Percentiles rank a stretch among this genome's conserved stretches.
Evolutionary conservation across 1,284 basidiomycete genomes (phyloP).

Genomic region (Schizopora paradoxa): DNA sequence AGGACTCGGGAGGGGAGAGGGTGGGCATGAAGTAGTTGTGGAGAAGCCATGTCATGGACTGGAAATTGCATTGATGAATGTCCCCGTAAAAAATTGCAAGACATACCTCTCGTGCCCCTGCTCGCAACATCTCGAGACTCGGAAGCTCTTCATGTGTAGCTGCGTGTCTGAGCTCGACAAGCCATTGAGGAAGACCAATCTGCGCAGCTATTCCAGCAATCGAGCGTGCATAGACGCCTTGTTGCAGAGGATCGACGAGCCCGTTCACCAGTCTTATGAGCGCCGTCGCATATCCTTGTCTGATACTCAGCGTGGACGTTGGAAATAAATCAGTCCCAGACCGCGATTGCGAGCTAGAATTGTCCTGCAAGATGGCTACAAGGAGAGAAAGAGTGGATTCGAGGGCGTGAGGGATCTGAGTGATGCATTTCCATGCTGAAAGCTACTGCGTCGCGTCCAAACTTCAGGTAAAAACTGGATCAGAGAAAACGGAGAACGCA

Average conservation of each 20-base stretch:
- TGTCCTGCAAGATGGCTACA: slow-evolving; percentile 52
- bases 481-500: slow-evolving; percentile 33
- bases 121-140: slow-evolving; percentile 72
- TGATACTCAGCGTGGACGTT: slow-evolving; percentile 37
- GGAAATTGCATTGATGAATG: not conserved
- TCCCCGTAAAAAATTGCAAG: not conserved
- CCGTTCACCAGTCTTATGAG: slow-evolving; percentile 92
- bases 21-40: slow-evolving; percentile 76
- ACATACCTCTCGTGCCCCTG: slow-evolving; percentile 66
- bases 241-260: slow-evolving; percentile 90
- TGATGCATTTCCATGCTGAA: slow-evolving; percentile 70
- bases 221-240: slow-evolving; percentile 81
- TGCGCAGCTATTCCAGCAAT: slow-evolving; percentile 86
- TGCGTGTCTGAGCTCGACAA: slow-evolving; percentile 93
- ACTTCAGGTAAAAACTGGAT: slow-evolving; percentile 13
- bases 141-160: slow-evolving; percentile 96
- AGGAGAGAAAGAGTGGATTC: slow-evolving; percentile 70
- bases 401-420: slow-evolving; percentile 66
- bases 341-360: not conserved
- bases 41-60: slow-evolving; percentile 78
- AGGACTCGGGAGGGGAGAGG: slow-evolving; percentile 49
- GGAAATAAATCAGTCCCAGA: slow-evolving; percentile 8
- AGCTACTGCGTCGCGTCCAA: slow-evolving; percentile 41
- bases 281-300: slow-evolving; percentile 70
- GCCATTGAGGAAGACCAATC: slow-evolving; percentile 80